Evolutionary conservation across 768 basidiomycete genomes (phyloP).

Genomic region (Roridomyces roridus): DNA sequence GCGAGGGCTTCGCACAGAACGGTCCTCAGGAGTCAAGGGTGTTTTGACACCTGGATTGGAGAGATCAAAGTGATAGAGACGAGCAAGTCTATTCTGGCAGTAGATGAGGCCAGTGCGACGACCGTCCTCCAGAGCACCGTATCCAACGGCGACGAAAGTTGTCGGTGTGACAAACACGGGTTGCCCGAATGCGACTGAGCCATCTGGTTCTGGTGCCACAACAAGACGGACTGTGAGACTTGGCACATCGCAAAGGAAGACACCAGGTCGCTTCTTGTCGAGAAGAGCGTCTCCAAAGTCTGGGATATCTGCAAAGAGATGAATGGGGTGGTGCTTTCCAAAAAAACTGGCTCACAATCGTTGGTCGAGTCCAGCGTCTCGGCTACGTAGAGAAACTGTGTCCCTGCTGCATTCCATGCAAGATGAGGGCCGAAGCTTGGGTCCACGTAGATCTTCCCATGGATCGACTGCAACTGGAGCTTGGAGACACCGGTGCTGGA

Average conservation of each 20-base stretch:
- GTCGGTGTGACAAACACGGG: background rate
- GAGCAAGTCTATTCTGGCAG: constrained; percentile 2
- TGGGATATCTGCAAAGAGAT: background rate
- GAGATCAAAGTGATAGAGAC: background rate
- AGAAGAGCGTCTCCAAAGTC: background rate
- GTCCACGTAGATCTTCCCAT: too few relatives aligned
- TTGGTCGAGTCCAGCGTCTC: background rate
- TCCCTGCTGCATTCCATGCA: too few relatives aligned
- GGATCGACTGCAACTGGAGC: too few relatives aligned
- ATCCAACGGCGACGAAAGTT: background rate
- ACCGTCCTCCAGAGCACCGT: background rate
- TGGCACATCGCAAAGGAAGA: background rate
- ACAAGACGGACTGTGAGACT: background rate
- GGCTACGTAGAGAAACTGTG: background rate
- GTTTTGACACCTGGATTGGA: background rate
- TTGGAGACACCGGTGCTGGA: too few relatives aligned
- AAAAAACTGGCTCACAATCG: background rate
- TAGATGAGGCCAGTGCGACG: background rate
- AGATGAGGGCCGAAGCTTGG: too few relatives aligned
- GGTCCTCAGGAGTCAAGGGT: background rate
- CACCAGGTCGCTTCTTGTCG: background rate
- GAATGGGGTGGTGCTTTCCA: background rate
- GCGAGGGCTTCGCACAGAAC: background rate
- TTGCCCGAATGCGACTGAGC: background rate
- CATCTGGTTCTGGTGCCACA: background rate